Evolutionary conservation across 768 basidiomycete genomes (phyloP), one percentile per base, ranked within the genome.

Genomic region (Ramaria rubella): DNA sequence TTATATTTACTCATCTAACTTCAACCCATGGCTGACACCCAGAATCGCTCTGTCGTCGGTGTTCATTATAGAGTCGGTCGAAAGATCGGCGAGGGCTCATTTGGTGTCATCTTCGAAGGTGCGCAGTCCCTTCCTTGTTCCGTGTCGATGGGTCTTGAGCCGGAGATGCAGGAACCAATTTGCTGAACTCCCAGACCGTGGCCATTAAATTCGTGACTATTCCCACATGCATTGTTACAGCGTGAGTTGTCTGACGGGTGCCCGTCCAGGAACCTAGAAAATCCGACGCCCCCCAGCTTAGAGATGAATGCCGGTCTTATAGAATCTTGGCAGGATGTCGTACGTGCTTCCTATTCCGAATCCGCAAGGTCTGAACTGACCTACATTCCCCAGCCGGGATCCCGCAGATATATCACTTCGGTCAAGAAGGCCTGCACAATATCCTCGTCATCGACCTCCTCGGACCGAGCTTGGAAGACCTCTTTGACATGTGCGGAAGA

Each of bases 121-220:
- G 58, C n/a, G 64, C 60, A 49, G 45, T 33, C 46, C 49, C 44
- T 53, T 31, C 51, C 15, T 6, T 43, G 53, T 33, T 42, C 23
- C 5, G n/a, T 3, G 14, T 24, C 44, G 26, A 23, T 29, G 31
- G 44, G 38, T 30, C 23, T 42, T 26, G 38, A n/a, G n/a, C 19
- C 21, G 38, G 12, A 52, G 24, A 49, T 60, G 49, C 67, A 97
- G 95, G 95, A 26, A 95, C 94, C 7, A 99, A 99, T 69, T 78
- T 99, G 30, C 84, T 98, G 75, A 99, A 99, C 78, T 93, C 90
- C 3, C 94, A 95, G 75, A 94, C 94, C 9, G 95, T 98, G 59
- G 96, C 96, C 61, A 98, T 99, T 85, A 99, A 99, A 79, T 99
- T 99, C 82, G 96, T 98, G 67, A 73, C 94, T 84, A 36, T n/a